Conservation (phyloP, 148 eudicot species). For the Nepenthes gracilis region DNA sequence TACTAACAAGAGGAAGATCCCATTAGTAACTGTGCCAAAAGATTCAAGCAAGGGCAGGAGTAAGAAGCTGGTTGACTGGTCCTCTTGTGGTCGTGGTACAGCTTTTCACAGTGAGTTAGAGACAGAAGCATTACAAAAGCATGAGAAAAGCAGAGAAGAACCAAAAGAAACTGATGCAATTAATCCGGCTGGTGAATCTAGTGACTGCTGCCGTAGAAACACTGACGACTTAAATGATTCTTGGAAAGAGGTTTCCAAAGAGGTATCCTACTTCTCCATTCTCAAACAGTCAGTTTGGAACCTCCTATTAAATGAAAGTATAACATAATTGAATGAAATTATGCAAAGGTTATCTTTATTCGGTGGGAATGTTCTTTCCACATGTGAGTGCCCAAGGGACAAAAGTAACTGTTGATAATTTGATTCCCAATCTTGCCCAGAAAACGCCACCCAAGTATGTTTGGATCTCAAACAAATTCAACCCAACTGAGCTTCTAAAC, state of each 20-base stretch:
- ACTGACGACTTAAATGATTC: conserved; percentile 37
- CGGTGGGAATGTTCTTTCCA: too few species aligned
- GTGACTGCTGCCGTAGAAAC: conserved; percentile 47
- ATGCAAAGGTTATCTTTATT: too few species aligned
- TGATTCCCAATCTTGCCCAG: too few species aligned
- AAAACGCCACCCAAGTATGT: too few species aligned
- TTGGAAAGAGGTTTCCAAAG: conserved; percentile 97
- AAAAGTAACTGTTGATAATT: too few species aligned
- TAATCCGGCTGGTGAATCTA: conserved; percentile 32
- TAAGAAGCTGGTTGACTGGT: conserved; percentile 72
- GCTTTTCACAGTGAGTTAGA: conserved; percentile 90
- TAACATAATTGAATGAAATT: background rate
- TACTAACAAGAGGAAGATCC: conserved; percentile 21
- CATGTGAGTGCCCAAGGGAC: too few species aligned
- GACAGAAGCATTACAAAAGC: conserved; percentile 65
- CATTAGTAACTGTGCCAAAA: conserved; percentile 21
- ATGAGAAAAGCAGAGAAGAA: conserved; percentile 34
- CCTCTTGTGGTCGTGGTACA: conserved; percentile 94
- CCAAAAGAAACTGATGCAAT: conserved; percentile 37
- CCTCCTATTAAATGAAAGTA: background rate
- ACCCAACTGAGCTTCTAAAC: too few species aligned
- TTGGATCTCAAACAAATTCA: too few species aligned
- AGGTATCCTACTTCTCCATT: conserved; percentile 29
- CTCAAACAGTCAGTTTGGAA: background rate
- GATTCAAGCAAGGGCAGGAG: conserved; percentile 40